Base-by-base conservation (phyloP, 2,329 filamentous ascomycete genomes). In the Phialemoniopsis sp. region DNA sequence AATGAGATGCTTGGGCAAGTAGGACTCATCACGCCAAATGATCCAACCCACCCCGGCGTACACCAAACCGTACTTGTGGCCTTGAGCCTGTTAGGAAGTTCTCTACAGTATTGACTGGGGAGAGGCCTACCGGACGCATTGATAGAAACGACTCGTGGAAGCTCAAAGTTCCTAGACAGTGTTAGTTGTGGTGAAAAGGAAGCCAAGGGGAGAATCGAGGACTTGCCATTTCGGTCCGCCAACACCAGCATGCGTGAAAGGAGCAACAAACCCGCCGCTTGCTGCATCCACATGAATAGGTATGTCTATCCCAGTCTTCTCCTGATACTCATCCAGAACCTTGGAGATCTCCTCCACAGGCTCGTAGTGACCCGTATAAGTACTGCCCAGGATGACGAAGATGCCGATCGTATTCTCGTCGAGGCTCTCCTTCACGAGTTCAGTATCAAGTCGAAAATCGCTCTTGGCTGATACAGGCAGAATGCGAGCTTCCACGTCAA, bases 391-490 rank as follows among this genome's bases (percentile, higher is more conserved):
- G 38, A 87, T 87, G 1, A 84, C 79, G 51, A 85, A 87, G 1
- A 88, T 66, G n/a, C 84, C 84, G 48, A 88, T 87, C 0, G 84
- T 88, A 48, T 87, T 87, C 59, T 87, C 83, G 45, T 88, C 82
- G 28, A 87, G 72, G 46, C 83, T 82, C 49, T 86, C 56, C 51
- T 73, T 77, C 1, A 87, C 78, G 18, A 80, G 59, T 4, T 77
- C 67, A 0, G 82, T 77, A 47, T 87, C 81, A 8, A 87, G 67
- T 26, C 80, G 65, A 53, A 70, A 83, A 7, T 72, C 66, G 41
- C 77, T 82, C 54, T 78, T 72, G 47, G 73, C 68, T 37, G 70
- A 80, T 10, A 84, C 82, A 14, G 76, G 80, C 36, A 82, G 60
- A 41, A 83, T 83, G 34, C 75, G 70, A 17, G 79, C 74, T 53